Evolutionary conservation across 345 rosid species (phyloP).

Genomic region (Conringia planisiliqua): DNA sequence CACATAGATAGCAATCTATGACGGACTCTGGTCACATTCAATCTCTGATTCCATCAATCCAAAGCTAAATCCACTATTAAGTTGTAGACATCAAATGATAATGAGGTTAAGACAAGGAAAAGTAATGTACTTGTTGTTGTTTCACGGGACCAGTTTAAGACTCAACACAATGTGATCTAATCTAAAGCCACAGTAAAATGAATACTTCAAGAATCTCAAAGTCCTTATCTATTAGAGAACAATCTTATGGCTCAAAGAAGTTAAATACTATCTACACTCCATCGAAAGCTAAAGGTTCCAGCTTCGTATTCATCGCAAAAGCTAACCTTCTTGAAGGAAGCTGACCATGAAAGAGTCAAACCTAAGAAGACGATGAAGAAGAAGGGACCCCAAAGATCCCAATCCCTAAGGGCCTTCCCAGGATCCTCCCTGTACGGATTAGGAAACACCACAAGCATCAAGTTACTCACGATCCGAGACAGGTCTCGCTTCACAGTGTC

Average conservation of each 20-base stretch:
- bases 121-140: background rate
- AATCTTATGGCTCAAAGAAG: background rate
- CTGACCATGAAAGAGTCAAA: constrained; percentile 62
- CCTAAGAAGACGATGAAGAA: constrained; percentile 92
- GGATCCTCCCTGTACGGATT: constrained; percentile 91
- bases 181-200: no score
- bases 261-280: background rate
- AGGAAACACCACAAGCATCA: constrained; percentile 93
- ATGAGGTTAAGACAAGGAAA: background rate
- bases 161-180: background rate
- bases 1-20: background rate
- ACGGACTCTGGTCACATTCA: background rate
- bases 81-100: background rate
- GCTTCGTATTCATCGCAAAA: background rate
- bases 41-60: background rate
- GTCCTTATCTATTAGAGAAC: no score
- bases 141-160: background rate
- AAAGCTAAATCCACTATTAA: background rate
- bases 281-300: background rate
- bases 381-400: constrained; percentile 99
- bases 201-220: background rate
- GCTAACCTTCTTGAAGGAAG: constrained; percentile 32
- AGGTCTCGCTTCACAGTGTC: constrained; percentile 96
- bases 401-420: constrained; percentile 91
- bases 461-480: constrained; percentile 80